Evolutionary conservation across 208 protist genomes (phyloP), one percentile per base, ranked within the genome.

Genomic region (Phytomonas francai): DNA sequence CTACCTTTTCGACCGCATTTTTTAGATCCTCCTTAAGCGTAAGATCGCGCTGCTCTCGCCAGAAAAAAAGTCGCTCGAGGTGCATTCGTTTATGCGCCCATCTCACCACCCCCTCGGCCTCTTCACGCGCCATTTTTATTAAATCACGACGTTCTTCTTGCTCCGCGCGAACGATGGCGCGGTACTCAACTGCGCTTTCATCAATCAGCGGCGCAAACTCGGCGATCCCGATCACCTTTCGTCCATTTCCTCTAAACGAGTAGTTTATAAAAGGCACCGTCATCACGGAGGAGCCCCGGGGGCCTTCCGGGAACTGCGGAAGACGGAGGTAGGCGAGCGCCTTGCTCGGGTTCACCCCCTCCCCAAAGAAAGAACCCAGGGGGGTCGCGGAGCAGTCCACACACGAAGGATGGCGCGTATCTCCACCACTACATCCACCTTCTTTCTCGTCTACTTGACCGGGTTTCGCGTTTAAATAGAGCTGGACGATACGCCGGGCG

Each of bases 81-180:
- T 95, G 89, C 78, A 91, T 82, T 28, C 79, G 76, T 57, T 82
- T 88, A 32, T 81, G 79, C 73, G 85, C 69, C 83, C 83, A 87
- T 45, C 78, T 78, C 39, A 63, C 69, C 61, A 91, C 65, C 34
- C 79, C 64, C 61, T 74, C 72, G 27, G 33, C 33, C 33, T 36
- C 33, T 11, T 36, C 8, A 36, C 33, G 33, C 33, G 33, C 33
- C 33, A 36, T 36, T 36, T 36, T 8, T 8, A 36, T 36, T 36
- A 36, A 11, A 36, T 8, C 8, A 11, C 8, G 33, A 36, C 72
- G 56, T 57, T 92, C 79, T 65, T 83, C 77, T 16, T 75, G 65
- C 54, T 70, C 76, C 3, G 76, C 57, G 34, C 62, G 36, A 36
- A 74, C 60, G 30, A 94, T 68, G 36, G 71, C 76, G 0, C 33